These are phyloP conservation scores for Solanum etuberosum DNA, from an alignment of 257 asterid genomes.

Conservation along the genomic window DNA sequence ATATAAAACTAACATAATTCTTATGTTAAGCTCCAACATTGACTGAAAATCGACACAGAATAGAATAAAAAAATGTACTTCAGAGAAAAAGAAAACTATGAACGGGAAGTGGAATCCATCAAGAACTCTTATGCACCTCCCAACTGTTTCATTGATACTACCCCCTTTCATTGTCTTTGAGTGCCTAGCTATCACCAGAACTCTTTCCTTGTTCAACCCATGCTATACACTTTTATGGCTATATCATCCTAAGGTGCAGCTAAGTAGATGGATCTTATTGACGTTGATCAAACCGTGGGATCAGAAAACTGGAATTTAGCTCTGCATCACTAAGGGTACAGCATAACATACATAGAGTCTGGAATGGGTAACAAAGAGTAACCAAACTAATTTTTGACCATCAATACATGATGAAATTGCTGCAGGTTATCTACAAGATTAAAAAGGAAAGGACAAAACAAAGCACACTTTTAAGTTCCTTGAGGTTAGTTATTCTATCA, in stretches of 20 bases:
- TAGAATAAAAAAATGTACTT: background rate
- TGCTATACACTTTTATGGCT: background rate
- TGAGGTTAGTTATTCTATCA: background rate
- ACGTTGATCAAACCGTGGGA: background rate
- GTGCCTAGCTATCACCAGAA: background rate
- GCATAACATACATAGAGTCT: background rate
- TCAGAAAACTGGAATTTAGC: background rate
- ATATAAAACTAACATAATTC: background rate
- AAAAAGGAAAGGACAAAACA: background rate
- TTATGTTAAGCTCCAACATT: background rate
- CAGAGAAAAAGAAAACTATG: background rate
- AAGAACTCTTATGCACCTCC: background rate
- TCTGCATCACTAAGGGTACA: background rate
- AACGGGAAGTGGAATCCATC: background rate
- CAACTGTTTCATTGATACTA: background rate
- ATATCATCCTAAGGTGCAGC: background rate
- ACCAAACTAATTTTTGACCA: background rate
- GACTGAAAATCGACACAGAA: background rate
- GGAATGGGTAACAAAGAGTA: background rate
- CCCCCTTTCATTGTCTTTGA: background rate
- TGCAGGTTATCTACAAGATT: background rate
- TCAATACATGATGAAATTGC: background rate
- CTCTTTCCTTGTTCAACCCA: background rate
- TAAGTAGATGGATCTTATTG: background rate
- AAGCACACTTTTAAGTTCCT: background rate